Conservation (phyloP, 495 filamentous ascomycete species). For the Terfezia claveryi region DNA sequence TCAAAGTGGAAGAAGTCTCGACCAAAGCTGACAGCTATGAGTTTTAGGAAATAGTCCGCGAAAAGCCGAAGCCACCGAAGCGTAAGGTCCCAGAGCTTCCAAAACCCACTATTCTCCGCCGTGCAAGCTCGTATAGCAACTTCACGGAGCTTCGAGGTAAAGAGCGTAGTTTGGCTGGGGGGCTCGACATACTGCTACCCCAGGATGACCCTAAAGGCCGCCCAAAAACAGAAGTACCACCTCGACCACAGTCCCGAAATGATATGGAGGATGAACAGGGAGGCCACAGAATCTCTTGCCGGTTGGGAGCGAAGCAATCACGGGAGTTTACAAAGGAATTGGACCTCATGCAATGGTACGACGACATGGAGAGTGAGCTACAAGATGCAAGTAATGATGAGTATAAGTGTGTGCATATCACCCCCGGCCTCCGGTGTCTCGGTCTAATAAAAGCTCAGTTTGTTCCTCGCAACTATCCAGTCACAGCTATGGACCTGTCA, state of each 20-base stretch:
- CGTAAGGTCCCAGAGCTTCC: conserved; percentile 30
- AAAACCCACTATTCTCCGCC: conserved; percentile 30
- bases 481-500: conserved; percentile 61
- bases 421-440: neutral
- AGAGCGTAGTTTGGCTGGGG: conserved; percentile 2
- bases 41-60: conserved; percentile 5
- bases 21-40: conserved; percentile 12
- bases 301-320: neutral
- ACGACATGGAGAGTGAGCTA: conserved; percentile 39
- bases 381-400: conserved; percentile 64
- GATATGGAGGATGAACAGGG: conserved; percentile 18
- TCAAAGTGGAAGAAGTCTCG: conserved; percentile 1
- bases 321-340: conserved; percentile 26
- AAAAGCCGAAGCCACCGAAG: conserved; percentile 23
- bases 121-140: conserved; percentile 58
- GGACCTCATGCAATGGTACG: conserved; percentile 40
- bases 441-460: conserved; percentile 1
- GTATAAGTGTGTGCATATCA: conserved; percentile 40
- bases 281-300: neutral
- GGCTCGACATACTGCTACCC: too few species aligned
- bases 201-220: conserved; percentile 23
- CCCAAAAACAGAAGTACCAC: conserved; percentile 1
- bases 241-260: conserved; percentile 23
- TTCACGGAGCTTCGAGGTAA: conserved; percentile 32
- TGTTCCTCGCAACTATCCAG: conserved; percentile 26